These are phyloP conservation scores for Colletotrichum agaves DNA, from an alignment of 2,329 filamentous ascomycete species.

Conservation along the genomic window DNA sequence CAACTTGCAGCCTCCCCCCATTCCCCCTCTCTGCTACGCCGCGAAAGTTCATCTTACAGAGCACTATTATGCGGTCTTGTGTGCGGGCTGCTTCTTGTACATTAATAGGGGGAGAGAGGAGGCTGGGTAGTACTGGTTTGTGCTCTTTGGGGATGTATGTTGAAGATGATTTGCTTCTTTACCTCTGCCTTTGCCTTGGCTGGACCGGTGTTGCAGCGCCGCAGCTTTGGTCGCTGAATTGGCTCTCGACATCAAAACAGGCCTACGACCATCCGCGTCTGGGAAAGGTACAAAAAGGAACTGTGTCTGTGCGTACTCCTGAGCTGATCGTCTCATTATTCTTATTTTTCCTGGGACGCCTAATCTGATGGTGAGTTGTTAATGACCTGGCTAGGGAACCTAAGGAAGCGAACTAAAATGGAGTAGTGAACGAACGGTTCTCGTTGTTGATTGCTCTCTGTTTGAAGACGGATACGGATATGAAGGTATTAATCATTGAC, in stretches of 20 bases:
- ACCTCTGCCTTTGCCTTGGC: not conserved
- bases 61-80: not conserved
- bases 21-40: conserved; percentile 10
- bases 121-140: not conserved
- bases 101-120: not conserved
- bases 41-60: not conserved
- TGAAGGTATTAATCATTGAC: not conserved
- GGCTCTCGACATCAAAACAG: not conserved
- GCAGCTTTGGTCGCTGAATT: not conserved
- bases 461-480: not conserved
- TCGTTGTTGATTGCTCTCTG: not conserved
- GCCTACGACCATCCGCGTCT: not conserved
- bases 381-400: not conserved
- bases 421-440: not conserved
- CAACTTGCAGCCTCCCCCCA: conserved; percentile 19
- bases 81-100: not conserved
- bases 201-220: conserved; percentile 10
- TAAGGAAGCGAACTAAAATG: not conserved
- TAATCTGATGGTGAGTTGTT: conserved; percentile 1
- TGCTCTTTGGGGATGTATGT: not conserved
- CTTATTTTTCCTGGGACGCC: conserved; percentile 2
- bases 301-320: conserved; percentile 11
- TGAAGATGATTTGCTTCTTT: not conserved
- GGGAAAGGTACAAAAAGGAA: conserved; percentile 4
- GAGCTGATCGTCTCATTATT: conserved; percentile 4